Conservation (phyloP, 345 rosid species). For the Pugionium dolabratum region DNA sequence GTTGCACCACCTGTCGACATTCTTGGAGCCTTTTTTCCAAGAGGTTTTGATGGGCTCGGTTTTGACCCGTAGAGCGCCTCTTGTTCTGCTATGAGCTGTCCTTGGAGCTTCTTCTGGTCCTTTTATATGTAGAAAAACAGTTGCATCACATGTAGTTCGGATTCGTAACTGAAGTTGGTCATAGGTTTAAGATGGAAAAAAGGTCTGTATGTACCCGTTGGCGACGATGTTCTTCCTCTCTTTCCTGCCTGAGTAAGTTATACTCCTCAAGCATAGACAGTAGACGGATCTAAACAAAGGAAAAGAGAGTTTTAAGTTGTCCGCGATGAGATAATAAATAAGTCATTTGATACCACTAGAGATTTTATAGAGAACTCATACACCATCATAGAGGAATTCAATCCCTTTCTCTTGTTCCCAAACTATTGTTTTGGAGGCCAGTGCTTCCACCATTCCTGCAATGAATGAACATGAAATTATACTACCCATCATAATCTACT, state of each 20-base stretch:
- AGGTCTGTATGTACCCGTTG: conserved; percentile 56
- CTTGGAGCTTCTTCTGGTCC: conserved; percentile 99
- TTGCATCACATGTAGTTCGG: conserved; percentile 14
- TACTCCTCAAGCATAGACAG: conserved; percentile 94
- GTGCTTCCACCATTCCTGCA: conserved; percentile 83
- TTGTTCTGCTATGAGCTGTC: conserved; percentile 90
- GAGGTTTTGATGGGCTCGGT: conserved; percentile 92
- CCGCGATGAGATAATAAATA: neutral
- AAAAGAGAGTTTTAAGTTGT: conserved; percentile 8
- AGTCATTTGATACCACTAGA: neutral
- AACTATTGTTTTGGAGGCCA: conserved; percentile 74
- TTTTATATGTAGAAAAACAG: conserved; percentile 37
- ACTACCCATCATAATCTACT: conserved; percentile 7
- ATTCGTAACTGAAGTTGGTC: neutral
- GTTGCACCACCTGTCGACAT: conserved; percentile 73
- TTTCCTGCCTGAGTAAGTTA: conserved; percentile 73
- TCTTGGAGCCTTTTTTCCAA: conserved; percentile 70
- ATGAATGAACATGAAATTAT: conserved; percentile 14
- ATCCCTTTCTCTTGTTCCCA: conserved; percentile 90
- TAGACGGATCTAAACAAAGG: conserved; percentile 59
- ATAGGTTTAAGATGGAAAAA: neutral
- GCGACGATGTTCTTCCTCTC: conserved; percentile 91
- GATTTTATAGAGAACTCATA: conserved; percentile 42
- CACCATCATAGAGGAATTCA: conserved; percentile 90
- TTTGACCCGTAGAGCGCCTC: conserved; percentile 93